phyloP scores from a whole-genome alignment of 164 flowering plant genomes.

The Magnolia sinica region DNA sequence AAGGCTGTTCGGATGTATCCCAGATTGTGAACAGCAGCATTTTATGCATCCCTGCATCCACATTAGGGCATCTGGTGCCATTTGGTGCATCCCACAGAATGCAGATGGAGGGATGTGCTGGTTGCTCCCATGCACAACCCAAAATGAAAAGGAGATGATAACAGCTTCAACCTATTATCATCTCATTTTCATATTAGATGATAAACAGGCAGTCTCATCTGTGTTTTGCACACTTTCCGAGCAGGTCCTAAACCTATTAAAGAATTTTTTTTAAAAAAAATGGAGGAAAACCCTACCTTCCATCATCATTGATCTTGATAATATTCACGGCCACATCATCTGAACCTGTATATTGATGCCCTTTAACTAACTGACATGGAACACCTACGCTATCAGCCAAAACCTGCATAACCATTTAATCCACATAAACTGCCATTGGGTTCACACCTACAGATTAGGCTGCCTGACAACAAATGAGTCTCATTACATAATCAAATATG shows the following conservation, averaged over 20 bases:
- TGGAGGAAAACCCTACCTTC: constrained; percentile 52
- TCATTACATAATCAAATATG: too few species aligned
- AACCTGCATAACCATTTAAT: constrained; percentile 43
- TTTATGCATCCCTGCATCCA: too few species aligned
- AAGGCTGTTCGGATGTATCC: too few species aligned
- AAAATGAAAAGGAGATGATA: background rate
- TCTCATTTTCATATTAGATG: background rate
- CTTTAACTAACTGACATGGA: constrained; percentile 86
- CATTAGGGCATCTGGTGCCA: too few species aligned
- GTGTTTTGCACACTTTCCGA: background rate
- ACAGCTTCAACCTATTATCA: background rate
- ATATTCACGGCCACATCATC: constrained; percentile 86
- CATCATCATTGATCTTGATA: constrained; percentile 61
- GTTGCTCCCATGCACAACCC: too few species aligned
- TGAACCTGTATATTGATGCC: constrained; percentile 77
- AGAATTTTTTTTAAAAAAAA: background rate
- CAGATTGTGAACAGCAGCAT: too few species aligned
- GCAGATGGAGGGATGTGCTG: too few species aligned
- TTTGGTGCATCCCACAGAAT: too few species aligned
- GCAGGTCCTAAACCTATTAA: background rate
- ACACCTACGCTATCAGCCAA: constrained; percentile 81
- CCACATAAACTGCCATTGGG: background rate
- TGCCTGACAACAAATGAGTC: background rate
- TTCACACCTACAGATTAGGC: background rate
- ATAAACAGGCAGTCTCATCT: background rate